phyloP scores from a whole-genome alignment of 164 flowering plant species.

The Nymphaea thermarum region DNA sequence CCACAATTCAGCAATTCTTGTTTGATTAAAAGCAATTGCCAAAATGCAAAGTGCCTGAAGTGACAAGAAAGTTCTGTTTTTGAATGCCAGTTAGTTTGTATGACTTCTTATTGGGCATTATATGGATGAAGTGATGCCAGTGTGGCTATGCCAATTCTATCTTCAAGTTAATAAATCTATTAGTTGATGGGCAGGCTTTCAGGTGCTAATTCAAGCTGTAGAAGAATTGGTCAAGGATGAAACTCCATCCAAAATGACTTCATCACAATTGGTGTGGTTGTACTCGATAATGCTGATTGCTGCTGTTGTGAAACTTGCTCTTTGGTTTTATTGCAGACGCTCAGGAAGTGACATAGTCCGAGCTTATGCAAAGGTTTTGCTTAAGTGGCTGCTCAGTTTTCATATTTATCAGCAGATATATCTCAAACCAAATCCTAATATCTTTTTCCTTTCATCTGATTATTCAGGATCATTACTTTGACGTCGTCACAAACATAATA shows the following conservation, averaged over 20 bases:
- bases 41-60: no score
- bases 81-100: no score
- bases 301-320: slow-evolving; percentile 56
- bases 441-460: not conserved
- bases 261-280: slow-evolving; percentile 57
- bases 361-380: slow-evolving; percentile 85
- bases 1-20: no score
- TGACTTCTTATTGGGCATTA: no score
- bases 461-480: slow-evolving; percentile 67
- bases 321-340: slow-evolving; percentile 81
- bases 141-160: no score
- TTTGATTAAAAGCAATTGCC: no score
- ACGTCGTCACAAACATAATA: slow-evolving; percentile 60
- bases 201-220: slow-evolving; percentile 65
- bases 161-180: not conserved
- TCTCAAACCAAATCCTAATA: slow-evolving; percentile 1
- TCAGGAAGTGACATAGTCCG: slow-evolving; percentile 82
- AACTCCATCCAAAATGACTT: slow-evolving; percentile 36
- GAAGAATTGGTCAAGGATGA: slow-evolving; percentile 50
- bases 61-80: no score
- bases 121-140: no score
- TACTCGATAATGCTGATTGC: slow-evolving; percentile 72
- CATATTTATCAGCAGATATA: not conserved
- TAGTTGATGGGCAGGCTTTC: slow-evolving; percentile 53
- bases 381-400: not conserved